These are phyloP conservation scores for Yarrowia sp. DNA, from an alignment of 805 yeast genomes.

Conservation along the genomic window DNA sequence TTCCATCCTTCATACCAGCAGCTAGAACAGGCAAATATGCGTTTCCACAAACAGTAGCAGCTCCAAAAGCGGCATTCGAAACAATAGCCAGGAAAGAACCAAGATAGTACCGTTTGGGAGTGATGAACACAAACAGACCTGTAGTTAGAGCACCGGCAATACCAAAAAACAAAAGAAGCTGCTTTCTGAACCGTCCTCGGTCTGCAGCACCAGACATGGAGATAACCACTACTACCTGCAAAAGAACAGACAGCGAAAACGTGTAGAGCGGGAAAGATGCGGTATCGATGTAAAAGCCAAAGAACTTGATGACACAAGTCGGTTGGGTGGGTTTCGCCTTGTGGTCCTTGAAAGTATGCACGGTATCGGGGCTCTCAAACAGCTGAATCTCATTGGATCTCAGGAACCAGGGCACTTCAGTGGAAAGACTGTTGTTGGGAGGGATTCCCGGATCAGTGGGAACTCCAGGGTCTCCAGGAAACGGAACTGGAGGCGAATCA, in stretches of 20 bases:
- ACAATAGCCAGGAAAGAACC: conserved; percentile 64
- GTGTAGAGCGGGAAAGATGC: conserved; percentile 77
- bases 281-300: conserved; percentile 65
- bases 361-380: not conserved
- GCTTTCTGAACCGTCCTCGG: conserved; percentile 66
- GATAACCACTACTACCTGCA: conserved; percentile 74
- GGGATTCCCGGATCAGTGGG: conserved; percentile 4
- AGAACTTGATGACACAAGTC: conserved; percentile 59
- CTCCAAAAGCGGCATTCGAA: conserved; percentile 76
- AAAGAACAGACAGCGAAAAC: conserved; percentile 70
- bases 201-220: conserved; percentile 78
- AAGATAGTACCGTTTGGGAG: conserved; percentile 56
- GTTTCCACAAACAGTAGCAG: conserved; percentile 80
- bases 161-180: conserved; percentile 63
- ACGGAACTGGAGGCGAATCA: conserved; percentile 46
- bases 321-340: conserved; percentile 32
- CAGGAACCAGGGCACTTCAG: conserved; percentile 36
- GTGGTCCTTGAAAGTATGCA: conserved; percentile 41
- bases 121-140: conserved; percentile 54
- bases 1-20: conserved; percentile 39
- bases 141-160: conserved; percentile 64
- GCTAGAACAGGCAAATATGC: conserved; percentile 72
- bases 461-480: conserved; percentile 49
- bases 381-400: conserved; percentile 3
- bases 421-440: conserved; percentile 33